Base-by-base conservation (phyloP, 108 stramenopile genomes). In the Schizochytrium sp. region DNA sequence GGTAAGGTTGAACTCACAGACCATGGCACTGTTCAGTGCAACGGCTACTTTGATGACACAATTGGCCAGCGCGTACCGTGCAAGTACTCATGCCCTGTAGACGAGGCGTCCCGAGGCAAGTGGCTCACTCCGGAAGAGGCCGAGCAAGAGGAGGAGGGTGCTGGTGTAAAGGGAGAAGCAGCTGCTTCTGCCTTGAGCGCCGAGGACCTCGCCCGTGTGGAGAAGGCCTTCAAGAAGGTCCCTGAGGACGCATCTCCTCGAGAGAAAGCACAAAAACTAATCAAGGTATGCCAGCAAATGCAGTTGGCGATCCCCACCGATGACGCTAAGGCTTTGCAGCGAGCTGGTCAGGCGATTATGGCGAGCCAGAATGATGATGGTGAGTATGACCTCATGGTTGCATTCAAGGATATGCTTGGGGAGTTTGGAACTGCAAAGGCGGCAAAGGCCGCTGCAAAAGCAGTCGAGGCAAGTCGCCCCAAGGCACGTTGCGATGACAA, bases 281-380 rank as follows among this genome's bases (percentile, higher is more conserved):
- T 83, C 76, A 83, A 83, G 76, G 53, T 83, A 5, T 13, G 76
- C 76, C 19, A 28, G 50, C 76, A 83, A 83, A 83, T 83, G 76
- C 50, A 55, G 15, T 28, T 83, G 10, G 53, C 47, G n/a, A 28
- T 83, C 10, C 76, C 76, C 0, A 53, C 49, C 8, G 76, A 83
- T 40, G 76, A 83, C 50, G 53, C 53, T 38, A 55, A 55, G 76
- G 76, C 76, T 5, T n/a, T 83, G 17, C 53, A 49, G 50, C 47
- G 53, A 2, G 76, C 76, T 5, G 76, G 76, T n/a, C 47, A 49
- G 76, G 76, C 76, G n/a, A n/a, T 83, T 47, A 83, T 83, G 76
- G 76, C 76, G 17, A 83, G 53, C 28, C 76, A 55, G 15, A 83
- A 83, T 3, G 28, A 83, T 40, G 76, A 56, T 42, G 53, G 2